Conservation (phyloP, 148 eudicot species). For the Amaranthus hypochondriacus region DNA sequence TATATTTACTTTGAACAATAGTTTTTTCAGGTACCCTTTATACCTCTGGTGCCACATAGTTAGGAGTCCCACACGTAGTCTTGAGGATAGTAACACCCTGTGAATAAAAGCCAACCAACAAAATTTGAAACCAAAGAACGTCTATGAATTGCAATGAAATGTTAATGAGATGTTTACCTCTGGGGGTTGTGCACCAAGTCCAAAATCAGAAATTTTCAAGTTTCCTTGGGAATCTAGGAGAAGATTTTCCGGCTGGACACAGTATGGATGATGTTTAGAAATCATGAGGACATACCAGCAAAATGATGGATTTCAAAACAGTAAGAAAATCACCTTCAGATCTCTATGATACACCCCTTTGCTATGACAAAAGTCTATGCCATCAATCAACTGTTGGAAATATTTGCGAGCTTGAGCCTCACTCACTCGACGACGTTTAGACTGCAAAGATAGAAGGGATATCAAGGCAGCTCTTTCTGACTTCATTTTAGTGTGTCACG, state of each 20-base stretch:
- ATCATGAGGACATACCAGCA: slow-evolving; percentile 13
- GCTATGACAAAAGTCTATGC: slow-evolving; percentile 88
- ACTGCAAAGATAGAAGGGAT: slow-evolving; percentile 38
- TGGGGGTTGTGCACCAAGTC: slow-evolving; percentile 88
- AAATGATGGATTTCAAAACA: slow-evolving; percentile 10
- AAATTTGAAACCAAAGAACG: slow-evolving; percentile 1
- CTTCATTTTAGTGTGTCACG: background rate
- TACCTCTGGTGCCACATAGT: slow-evolving; percentile 99
- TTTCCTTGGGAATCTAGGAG: slow-evolving; percentile 89
- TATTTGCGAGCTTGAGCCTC: slow-evolving; percentile 72
- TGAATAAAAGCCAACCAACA: slow-evolving; percentile 21
- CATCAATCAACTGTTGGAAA: slow-evolving; percentile 90
- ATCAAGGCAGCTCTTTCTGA: background rate
- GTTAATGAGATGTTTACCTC: slow-evolving; percentile 45
- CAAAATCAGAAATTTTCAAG: slow-evolving; percentile 94
- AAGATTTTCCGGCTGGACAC: slow-evolving; percentile 92
- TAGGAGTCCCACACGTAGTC: slow-evolving; percentile 98
- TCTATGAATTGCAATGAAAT: slow-evolving; percentile 11
- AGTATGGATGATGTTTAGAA: slow-evolving; percentile 17
- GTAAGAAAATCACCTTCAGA: slow-evolving; percentile 54
- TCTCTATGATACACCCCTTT: slow-evolving; percentile 97
- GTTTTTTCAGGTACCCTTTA: background rate
- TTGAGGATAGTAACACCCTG: slow-evolving; percentile 86
- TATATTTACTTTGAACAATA: background rate
- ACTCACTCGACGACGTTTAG: slow-evolving; percentile 86